Conservation (phyloP, 257 asterid genomes). For the Lycium ferocissimum region DNA sequence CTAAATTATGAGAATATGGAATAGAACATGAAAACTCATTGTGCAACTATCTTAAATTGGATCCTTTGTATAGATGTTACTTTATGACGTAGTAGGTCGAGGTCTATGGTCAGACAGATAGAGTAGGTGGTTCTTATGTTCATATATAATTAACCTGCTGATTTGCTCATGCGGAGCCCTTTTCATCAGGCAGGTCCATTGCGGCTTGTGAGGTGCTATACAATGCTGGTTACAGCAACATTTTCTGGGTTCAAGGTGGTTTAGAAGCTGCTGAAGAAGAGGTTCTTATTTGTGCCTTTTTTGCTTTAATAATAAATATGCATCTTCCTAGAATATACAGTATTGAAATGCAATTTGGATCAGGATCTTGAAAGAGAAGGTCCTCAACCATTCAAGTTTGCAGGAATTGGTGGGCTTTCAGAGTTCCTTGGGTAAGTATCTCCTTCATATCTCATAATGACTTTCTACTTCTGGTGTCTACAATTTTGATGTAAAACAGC, state of each 20-base stretch:
- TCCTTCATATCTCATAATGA: neutral
- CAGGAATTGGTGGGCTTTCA: conserved; percentile 98
- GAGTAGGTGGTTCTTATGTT: neutral
- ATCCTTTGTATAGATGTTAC: neutral
- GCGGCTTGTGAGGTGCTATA: conserved; percentile 93
- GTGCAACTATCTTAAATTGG: neutral
- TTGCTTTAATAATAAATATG: neutral
- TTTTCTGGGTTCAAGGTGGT: conserved; percentile 96
- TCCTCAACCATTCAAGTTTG: conserved; percentile 84
- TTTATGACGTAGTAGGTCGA: neutral
- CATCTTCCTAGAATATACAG: neutral
- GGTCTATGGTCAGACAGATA: neutral
- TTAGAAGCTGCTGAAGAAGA: conserved; percentile 93
- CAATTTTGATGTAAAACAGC: neutral
- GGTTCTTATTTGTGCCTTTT: conserved; percentile 44
- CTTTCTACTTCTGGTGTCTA: conserved; percentile 17
- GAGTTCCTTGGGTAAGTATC: conserved; percentile 85
- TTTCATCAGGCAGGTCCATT: conserved; percentile 83
- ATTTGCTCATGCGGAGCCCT: conserved; percentile 32
- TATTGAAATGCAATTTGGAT: conserved; percentile 31
- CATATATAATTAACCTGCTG: neutral
- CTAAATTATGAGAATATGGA: neutral
- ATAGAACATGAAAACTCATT: neutral
- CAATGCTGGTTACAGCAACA: conserved; percentile 78
- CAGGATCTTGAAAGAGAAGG: conserved; percentile 97